Evolutionary conservation across 805 yeast species (phyloP).

Genomic region (Metschnikowia reukaufii): DNA sequence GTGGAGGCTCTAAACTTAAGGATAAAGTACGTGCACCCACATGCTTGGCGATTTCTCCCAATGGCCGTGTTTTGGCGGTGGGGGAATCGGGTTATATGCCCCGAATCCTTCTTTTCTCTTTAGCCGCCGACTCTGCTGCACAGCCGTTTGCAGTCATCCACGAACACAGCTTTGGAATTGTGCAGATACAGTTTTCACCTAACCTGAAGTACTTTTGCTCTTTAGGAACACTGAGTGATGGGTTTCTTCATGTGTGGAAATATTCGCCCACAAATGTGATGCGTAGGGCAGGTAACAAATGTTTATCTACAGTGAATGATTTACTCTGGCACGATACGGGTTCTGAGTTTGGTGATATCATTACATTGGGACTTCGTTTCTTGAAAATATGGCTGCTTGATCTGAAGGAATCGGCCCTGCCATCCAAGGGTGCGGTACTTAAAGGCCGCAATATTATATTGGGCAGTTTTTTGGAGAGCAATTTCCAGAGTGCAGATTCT

Average conservation of each 20-base stretch:
- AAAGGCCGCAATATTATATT: constrained; percentile 61
- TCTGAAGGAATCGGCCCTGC: constrained; percentile 7
- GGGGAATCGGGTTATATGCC: constrained; percentile 76
- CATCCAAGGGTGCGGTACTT: constrained; percentile 23
- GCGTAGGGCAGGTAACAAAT: constrained; percentile 53
- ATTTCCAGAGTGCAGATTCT: constrained; percentile 44
- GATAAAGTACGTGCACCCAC: constrained; percentile 52
- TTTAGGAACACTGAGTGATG: constrained; percentile 68
- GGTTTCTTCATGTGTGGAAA: constrained; percentile 64
- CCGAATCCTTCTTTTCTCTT: constrained; percentile 57
- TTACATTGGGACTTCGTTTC: constrained; percentile 62
- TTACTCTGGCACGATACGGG: constrained; percentile 51
- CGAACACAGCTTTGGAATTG: constrained; percentile 69
- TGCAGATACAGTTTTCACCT: constrained; percentile 54
- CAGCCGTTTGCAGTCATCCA: constrained; percentile 53
- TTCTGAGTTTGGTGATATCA: constrained; percentile 28
- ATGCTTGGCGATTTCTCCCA: constrained; percentile 60
- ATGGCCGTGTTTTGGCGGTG: constrained; percentile 54
- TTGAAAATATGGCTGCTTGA: constrained; percentile 59
- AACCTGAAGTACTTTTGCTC: constrained; percentile 58
- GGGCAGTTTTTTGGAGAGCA: constrained; percentile 48
- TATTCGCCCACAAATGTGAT: constrained; percentile 25
- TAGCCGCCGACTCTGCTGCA: constrained; percentile 47
- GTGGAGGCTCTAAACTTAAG: constrained; percentile 24
- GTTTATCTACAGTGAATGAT: constrained; percentile 58